Evolutionary conservation across 2,329 filamentous ascomycete species (phyloP).

Genomic region (Fusarium burgessii): DNA sequence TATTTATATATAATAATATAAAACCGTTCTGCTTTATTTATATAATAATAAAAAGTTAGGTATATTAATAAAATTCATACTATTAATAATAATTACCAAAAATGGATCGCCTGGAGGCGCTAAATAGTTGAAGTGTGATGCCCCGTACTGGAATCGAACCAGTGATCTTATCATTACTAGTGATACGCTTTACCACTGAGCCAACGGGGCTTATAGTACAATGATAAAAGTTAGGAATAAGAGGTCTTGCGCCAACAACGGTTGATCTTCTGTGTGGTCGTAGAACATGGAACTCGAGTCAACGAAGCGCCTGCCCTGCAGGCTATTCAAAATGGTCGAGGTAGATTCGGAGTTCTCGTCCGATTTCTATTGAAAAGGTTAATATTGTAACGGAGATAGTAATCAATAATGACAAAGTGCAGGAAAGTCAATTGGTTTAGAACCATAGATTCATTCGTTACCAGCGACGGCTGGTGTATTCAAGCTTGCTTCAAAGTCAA

Average conservation of each 20-base stretch:
- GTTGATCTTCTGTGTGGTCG: not conserved
- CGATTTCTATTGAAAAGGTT: not conserved
- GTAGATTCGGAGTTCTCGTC: not conserved
- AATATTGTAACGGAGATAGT: not conserved
- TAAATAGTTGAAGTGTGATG: rapidly evolving
- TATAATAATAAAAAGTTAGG: not conserved
- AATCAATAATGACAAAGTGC: too few relatives aligned
- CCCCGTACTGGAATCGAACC: slow-evolving; percentile 38
- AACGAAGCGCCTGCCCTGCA: too few relatives aligned
- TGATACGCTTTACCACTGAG: slow-evolving; percentile 41
- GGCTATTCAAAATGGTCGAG: too few relatives aligned
- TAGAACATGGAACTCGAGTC: too few relatives aligned
- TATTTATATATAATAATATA: too few relatives aligned
- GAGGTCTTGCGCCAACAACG: not conserved
- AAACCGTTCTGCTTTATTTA: not conserved
- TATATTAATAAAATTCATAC: not conserved
- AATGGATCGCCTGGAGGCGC: not conserved
- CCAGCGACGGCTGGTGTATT: not conserved
- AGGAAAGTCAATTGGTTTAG: not conserved
- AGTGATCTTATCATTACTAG: slow-evolving; percentile 42
- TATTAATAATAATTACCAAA: not conserved
- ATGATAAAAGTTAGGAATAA: not conserved
- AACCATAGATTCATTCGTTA: not conserved
- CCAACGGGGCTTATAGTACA: slow-evolving; percentile 3
- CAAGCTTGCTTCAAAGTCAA: not conserved